Conservation (phyloP, 2,329 filamentous ascomycete genomes). For the Rhytidhysteron rufulum region DNA sequence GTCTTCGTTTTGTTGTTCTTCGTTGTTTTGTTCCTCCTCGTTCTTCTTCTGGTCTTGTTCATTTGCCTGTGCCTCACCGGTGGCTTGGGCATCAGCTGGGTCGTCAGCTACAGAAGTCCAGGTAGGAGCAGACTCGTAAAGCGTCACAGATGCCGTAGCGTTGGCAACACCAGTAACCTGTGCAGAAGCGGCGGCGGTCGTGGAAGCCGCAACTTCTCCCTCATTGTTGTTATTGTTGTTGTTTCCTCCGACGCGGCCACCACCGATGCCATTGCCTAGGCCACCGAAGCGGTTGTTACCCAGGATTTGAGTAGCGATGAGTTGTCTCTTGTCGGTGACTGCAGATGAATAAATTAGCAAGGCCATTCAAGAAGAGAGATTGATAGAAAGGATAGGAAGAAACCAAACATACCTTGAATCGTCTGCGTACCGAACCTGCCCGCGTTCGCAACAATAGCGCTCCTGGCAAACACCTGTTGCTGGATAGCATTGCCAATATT, state of each 20-base stretch:
- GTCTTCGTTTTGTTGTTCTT: not conserved
- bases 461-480: slow-evolving; percentile 26
- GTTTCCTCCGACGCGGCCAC: not conserved
- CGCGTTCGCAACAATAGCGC: slow-evolving; percentile 24
- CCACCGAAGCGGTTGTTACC: slow-evolving; percentile 11
- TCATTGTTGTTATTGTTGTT: slow-evolving; percentile 1
- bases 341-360: slow-evolving; percentile 1
- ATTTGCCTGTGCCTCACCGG: not conserved
- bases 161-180: not conserved
- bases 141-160: slow-evolving; percentile 1
- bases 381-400: too few relatives aligned
- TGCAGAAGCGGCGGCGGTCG: not conserved
- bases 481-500: slow-evolving; percentile 19
- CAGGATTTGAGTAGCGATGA: slow-evolving; percentile 25
- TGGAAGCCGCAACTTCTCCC: not conserved
- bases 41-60: not conserved
- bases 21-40: not conserved
- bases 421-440: slow-evolving; percentile 19
- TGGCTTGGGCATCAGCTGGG: not conserved
- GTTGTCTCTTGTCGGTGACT: slow-evolving; percentile 22
- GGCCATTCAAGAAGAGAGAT: not conserved
- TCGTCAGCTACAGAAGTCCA: slow-evolving; percentile 2
- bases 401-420: slow-evolving; percentile 19
- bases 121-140: slow-evolving; percentile 1
- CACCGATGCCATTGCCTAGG: not conserved